Evolutionary conservation across 148 eudicot genomes (phyloP).

Genomic region (Arbutus unedo): DNA sequence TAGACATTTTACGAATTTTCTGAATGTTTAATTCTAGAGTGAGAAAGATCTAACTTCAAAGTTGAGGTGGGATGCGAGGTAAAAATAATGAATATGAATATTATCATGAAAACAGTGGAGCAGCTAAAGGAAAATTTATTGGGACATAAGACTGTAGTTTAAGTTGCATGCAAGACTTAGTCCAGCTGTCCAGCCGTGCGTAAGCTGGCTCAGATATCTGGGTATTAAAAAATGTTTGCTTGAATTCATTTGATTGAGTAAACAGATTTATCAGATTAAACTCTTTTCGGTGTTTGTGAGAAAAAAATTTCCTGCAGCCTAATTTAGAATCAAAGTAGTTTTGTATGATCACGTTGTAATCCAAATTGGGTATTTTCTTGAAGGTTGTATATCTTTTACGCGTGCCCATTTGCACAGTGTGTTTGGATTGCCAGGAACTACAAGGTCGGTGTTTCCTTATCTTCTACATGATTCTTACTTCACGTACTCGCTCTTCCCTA

Average conservation of each 20-base stretch:
- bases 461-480: background rate
- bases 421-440: constrained; percentile 66
- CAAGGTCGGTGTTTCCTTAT: constrained; percentile 32
- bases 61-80: no score
- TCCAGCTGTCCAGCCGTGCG: no score
- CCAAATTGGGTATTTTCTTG: background rate
- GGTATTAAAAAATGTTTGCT: background rate
- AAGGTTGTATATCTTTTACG: constrained; percentile 57
- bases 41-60: no score
- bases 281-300: background rate
- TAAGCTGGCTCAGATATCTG: no score
- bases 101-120: no score
- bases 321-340: background rate
- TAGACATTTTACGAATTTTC: no score
- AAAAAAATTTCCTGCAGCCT: background rate
- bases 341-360: background rate
- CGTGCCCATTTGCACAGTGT: constrained; percentile 72
- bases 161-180: no score
- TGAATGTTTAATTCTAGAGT: no score
- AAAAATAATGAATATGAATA: no score
- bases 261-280: background rate
- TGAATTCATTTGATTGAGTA: background rate
- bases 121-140: background rate
- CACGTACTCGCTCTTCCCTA: background rate
- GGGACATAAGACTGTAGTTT: background rate